Base-by-base conservation (phyloP, 169 alveolate species). In the Cryptosporidium tyzzeri region DNA sequence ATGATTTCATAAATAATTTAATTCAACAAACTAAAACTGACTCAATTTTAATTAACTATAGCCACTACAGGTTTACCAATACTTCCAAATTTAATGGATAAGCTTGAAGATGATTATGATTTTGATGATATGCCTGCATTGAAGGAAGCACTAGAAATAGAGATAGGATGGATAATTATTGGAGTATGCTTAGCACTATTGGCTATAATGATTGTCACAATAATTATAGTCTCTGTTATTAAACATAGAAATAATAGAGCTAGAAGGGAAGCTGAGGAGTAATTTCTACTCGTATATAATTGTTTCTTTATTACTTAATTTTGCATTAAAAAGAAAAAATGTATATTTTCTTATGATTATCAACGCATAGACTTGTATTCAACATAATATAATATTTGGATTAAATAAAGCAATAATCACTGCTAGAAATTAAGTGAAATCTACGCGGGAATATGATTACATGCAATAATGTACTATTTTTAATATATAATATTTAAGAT, bases 121-220 rank as follows among this genome's bases (percentile, higher is more conserved):
- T 73, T 53, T 73, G 70, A 59, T 18, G 68, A 67, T 48, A n/a
- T 53, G 12, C 48, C 74, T 39, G 31, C 33, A n/a, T 8, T 61
- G 26, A 80, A 62, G 37, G 50, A 62, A 4, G 74, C 31, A 29
- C 50, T 80, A 23, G 37, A 70, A 10, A 12, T 53, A 7, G 86
- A 59, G 68, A 62, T 65, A 14, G 89, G 80, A 10, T 80, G 89
- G 89, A 80, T 80, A 2, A 65, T 80, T n/a, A 59, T 80, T 29
- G 55, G 59, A 21, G 16, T 45, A 12, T 80, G 89, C 65, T 21
- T 80, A 12, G 67, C 37, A 9, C n/a, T 80, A 29, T n/a, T 65
- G 37, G 73, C 18, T 48, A 45, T 80, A 10, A 62, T 80, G 75
- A 62, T 80, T 26, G 62, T 80, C 3, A 39, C 45, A 80, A 44